These are phyloP conservation scores for Laburnicola sp. DNA, from an alignment of 2,329 filamentous ascomycete genomes.

Conservation along the genomic window DNA sequence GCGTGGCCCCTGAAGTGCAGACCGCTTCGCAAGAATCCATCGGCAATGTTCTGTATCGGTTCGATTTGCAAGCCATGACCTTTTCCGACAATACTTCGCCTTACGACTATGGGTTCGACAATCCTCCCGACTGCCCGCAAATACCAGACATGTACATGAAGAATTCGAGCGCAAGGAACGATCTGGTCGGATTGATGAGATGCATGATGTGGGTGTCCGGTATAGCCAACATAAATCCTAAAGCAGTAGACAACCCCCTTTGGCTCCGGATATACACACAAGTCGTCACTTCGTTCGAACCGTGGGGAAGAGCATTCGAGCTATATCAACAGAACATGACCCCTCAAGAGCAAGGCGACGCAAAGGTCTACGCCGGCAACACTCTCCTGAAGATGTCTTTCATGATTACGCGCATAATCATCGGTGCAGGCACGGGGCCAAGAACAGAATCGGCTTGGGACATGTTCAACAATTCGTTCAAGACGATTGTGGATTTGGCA, in stretches of 20 bases:
- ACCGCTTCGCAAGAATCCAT: constrained; percentile 22
- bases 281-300: constrained; percentile 21
- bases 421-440: constrained; percentile 19
- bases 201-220: constrained; percentile 36
- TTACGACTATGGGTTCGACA: constrained; percentile 27
- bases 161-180: constrained; percentile 26
- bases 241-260: constrained; percentile 22
- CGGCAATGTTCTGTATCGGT: constrained; percentile 29
- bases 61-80: constrained; percentile 39
- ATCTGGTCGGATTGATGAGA: constrained; percentile 29
- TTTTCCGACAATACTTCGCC: constrained; percentile 34
- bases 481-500: constrained; percentile 30
- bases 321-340: constrained; percentile 23
- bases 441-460: constrained; percentile 31
- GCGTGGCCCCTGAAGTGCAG: not conserved
- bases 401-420: constrained; percentile 25
- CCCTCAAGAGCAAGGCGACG: constrained; percentile 20
- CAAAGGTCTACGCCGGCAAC: constrained; percentile 31
- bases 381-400: constrained; percentile 30
- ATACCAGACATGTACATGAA: constrained; percentile 25
- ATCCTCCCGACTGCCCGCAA: constrained; percentile 23
- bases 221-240: constrained; percentile 22
- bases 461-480: constrained; percentile 25
- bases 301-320: constrained; percentile 27
- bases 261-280: constrained; percentile 25